Base-by-base conservation (phyloP, 1,139 yeast species). In the Yamadazyma mexicana region DNA sequence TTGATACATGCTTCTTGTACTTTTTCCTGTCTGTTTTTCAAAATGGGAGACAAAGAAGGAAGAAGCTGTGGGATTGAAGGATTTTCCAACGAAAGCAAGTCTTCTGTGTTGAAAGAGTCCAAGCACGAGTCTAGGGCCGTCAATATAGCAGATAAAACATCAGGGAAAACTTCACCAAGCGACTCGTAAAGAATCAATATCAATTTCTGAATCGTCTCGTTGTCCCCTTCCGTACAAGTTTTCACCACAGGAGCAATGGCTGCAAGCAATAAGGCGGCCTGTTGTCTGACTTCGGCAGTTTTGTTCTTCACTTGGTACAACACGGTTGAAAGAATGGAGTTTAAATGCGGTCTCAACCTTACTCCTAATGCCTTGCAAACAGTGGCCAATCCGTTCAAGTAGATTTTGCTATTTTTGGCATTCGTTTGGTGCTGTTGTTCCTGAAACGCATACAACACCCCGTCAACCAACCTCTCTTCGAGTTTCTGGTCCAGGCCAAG, bases 141-240 rank as follows among this genome's bases (percentile, higher is more conserved):
- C 14, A 94, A 68, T 3, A 92, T 76, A 0, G 96, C 85, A 0
- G 96, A 97, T 34, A 94, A 69, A 2, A 91, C 98, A 40, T 89
- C 96, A 0, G 98, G 98, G 49, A 83, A 89, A 6, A 87, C 95
- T 55, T 94, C 99, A 17, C 98, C 98, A 15, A 94, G 71, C 14
- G 95, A 87, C 58, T 94, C 99, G 58, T 86, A 89, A 29, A 94
- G 67, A 15, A 89, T 83, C 20, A 86, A 76, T 5, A 91, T 83
- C 40, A 92, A 67, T 53, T 83, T 85, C 42, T 75, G 73, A 51
- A 89, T 61, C 39, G 87, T 61, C 4, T 72, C 80, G 25, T 46
- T 39, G 50, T 86, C 87, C 5, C 73, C 81, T 22, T 53, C 55
- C 2, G 61, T 54, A 55, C 96, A 87, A 11, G 67, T 57, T 46